phyloP scores from a whole-genome alignment of 306 rosid genomes.

The Luffa aegyptiaca region DNA sequence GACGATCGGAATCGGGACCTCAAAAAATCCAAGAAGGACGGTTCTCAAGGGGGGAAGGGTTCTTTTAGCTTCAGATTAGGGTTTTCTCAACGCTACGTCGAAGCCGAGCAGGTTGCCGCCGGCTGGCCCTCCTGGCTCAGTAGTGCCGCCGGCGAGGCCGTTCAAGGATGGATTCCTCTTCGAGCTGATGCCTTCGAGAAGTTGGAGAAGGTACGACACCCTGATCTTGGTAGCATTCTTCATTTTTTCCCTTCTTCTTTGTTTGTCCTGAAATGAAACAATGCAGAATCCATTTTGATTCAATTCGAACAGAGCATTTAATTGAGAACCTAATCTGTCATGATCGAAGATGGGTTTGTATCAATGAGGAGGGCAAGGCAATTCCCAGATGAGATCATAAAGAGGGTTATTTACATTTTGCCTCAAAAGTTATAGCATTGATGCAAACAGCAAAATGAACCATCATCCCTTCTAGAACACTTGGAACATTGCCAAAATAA shows the following conservation, averaged over 20 bases:
- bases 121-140: conserved; percentile 99
- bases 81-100: conserved; percentile 28
- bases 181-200: conserved; percentile 83
- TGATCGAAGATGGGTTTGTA: not conserved
- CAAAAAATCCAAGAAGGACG: conserved; percentile 32
- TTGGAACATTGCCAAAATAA: not conserved
- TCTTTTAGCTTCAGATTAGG: conserved; percentile 47
- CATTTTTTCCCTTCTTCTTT: not conserved
- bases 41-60: conserved; percentile 22
- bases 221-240: not conserved
- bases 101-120: conserved; percentile 85
- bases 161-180: conserved; percentile 92
- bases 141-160: conserved; percentile 64
- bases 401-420: not conserved
- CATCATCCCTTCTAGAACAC: not conserved
- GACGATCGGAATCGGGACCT: conserved; percentile 32
- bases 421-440: not conserved
- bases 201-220: conserved; percentile 58
- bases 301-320: not conserved
- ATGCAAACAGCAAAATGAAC: not conserved
- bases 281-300: not conserved
- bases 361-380: not conserved
- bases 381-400: not conserved
- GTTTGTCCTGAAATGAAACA: not conserved
- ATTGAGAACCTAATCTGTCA: not conserved